Evolutionary conservation across 1,139 yeast genomes (phyloP), one percentile per base, ranked within the genome.

Genomic region (Pichia cactophila): DNA sequence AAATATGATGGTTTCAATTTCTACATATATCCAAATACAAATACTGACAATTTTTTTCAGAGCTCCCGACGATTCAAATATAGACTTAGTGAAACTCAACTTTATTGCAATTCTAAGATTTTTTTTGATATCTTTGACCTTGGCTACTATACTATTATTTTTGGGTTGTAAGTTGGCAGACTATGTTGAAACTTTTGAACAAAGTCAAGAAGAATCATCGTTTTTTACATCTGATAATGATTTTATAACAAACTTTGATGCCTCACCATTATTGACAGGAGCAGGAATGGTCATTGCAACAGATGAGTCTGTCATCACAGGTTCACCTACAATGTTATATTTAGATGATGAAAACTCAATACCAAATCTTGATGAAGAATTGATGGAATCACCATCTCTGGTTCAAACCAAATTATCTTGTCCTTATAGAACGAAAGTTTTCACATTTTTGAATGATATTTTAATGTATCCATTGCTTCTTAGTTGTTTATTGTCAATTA

Each of bases 251-350:
- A 62, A 56, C 45, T 62, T 59, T 50, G 65, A 62, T 35, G 57
- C 67, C 2, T 63, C 67, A 1, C 67, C 67, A 2, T 48, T 64
- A 28, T 51, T 63, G 16, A 50, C 62, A 7, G 68, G 65, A 46
- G 66, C 65, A 4, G 65, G 57, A 23, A 52, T 58, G 6, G 60
- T 61, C 23, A 49, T 61, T 14, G 61, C 53, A 37, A 54, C 60
- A 4, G 60, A 61, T 2, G 49, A 53, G 26, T 46, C 47, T 52
- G 58, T 11, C 48, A 59, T 17, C 39, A 23, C 61, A 10, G 65
- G 63, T 1, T 60, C 64, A 5, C 66, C 66, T 33, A 41, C 56
- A 28, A 56, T 61, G 3, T 59, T 61, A 58, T 58, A 61, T 44
- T 59, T 56, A 40, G 61, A 58, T 16, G 62, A 58, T 31, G 49